Evolutionary conservation across 2,329 filamentous ascomycete genomes (phyloP), one percentile per base, ranked within the genome.

Genomic region (Neophaeococcomyces mojaviensis): DNA sequence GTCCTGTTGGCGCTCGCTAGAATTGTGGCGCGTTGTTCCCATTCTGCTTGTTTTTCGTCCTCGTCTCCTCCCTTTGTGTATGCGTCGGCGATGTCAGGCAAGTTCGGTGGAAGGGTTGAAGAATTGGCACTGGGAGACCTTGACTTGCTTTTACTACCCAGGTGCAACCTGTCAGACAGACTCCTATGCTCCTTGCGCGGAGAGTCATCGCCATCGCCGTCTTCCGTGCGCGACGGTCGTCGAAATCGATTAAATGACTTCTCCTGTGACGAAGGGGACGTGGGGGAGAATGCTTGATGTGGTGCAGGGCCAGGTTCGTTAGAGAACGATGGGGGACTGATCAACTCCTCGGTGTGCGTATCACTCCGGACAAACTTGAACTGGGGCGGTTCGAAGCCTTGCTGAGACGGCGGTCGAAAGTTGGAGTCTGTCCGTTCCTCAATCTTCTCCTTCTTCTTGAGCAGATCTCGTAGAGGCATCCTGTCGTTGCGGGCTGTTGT

Each of bases 11-110:
- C 22, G 50, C 53, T 39, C 43, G 87, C 90, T 54, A 97, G 71
- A 49, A 94, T 78, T n/a, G 89, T 96, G 22, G 92, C 92, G 49
- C 90, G 77, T 69, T 86, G 83, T 73, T 97, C 92, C 92, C 92
- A 98, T 67, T 84, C 77, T 49, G 79, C 79, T 70, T 94, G 85
- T 42, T 71, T 68, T 20, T 76, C 73, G 53, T 73, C 68, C 48
- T 63, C 67, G 55, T 72, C 69, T 28, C 69, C 71, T 47, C 68
- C 61, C 53, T 68, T 64, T 58, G 71, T 67, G 52, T 67, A 62
- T 54, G 68, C 64, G 52, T 63, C 63, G 55, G 68, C 62, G 47
- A 95, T 87, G 51, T 82, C 82, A 18, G 89, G 89, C 43, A 97
- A 74, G 66, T 94, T 77, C 44, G 76, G 66, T 1, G 92, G 90